Conservation (phyloP, 2,329 filamentous ascomycete genomes). For the Lecanosticta acicola region DNA sequence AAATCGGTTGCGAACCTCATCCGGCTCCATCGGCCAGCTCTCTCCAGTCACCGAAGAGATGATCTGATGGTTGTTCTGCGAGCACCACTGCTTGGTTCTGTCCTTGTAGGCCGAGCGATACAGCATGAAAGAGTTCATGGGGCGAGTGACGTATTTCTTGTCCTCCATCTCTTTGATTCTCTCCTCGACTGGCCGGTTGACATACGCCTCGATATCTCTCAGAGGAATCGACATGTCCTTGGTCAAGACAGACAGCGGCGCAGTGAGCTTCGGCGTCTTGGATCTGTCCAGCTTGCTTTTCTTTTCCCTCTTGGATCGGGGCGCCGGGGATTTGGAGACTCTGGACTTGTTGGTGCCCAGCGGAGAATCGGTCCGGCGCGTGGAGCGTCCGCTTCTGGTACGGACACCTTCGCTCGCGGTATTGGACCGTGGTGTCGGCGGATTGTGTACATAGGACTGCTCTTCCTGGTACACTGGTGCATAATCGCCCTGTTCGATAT, state of each 20-base stretch:
- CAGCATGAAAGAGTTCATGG: conserved; percentile 98
- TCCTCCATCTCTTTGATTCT: conserved; percentile 63
- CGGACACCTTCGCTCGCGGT: conserved; percentile 37
- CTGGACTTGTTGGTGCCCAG: conserved; percentile 30
- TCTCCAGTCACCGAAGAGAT: conserved; percentile 81
- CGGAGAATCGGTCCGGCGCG: conserved; percentile 32
- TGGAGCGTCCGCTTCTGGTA: conserved; percentile 37
- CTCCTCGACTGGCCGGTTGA: conserved; percentile 62
- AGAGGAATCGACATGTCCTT: conserved; percentile 59
- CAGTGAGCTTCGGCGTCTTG: conserved; percentile 53
- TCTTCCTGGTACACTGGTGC: conserved; percentile 22
- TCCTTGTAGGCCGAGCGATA: conserved; percentile 92
- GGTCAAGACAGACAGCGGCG: conserved; percentile 66
- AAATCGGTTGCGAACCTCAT: conserved; percentile 68
- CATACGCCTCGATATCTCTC: conserved; percentile 74
- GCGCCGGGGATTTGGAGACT: conserved; percentile 30
- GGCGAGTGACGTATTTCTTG: conserved; percentile 74
- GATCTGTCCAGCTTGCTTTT: conserved; percentile 41
- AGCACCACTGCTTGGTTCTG: conserved; percentile 72
- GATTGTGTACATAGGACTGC: conserved; percentile 29
- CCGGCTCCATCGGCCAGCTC: conserved; percentile 77
- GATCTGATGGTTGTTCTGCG: conserved; percentile 87
- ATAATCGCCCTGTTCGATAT: conserved; percentile 23
- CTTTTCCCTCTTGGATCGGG: conserved; percentile 41
- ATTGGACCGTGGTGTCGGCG: conserved; percentile 42